Conservation (phyloP, 371 early-diverging fungal species). For the Zopfochytrium polystomum region DNA sequence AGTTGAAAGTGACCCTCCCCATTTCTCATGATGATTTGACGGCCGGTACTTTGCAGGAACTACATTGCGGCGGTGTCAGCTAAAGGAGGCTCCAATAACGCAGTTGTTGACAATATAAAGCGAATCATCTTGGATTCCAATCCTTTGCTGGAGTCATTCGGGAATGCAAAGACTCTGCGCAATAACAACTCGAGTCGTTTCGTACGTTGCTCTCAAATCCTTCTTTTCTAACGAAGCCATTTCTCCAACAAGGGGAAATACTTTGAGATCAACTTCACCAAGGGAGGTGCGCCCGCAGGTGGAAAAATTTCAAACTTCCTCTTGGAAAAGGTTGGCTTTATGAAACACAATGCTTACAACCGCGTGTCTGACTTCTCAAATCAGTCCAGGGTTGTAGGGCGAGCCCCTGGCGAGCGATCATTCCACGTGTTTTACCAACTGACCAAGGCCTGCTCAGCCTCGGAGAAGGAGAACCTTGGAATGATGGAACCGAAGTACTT, state of each 20-base stretch:
- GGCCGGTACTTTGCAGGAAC: slow-evolving; percentile 61
- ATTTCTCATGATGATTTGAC: not conserved
- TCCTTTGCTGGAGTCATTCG: slow-evolving; percentile 98
- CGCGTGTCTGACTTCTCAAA: not conserved
- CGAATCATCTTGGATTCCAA: slow-evolving; percentile 95
- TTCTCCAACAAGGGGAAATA: slow-evolving; percentile 80
- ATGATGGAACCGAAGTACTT: slow-evolving; percentile 52
- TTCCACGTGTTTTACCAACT: slow-evolving; percentile 91
- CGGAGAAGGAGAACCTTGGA: slow-evolving; percentile 45
- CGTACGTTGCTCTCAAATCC: slow-evolving; percentile 49
- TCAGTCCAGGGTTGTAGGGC: not conserved
- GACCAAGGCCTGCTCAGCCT: slow-evolving; percentile 36
- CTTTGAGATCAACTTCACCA: slow-evolving; percentile 95
- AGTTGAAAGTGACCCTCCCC: not conserved
- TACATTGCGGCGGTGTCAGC: slow-evolving; percentile 95
- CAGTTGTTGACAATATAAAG: slow-evolving; percentile 80
- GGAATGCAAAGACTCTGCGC: slow-evolving; percentile 98
- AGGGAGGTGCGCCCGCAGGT: slow-evolving; percentile 90
- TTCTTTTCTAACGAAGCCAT: not conserved
- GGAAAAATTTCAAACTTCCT: slow-evolving; percentile 97
- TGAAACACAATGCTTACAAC: not conserved
- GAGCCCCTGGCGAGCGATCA: slow-evolving; percentile 78
- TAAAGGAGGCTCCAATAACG: slow-evolving; percentile 65
- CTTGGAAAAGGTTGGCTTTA: slow-evolving; percentile 82
- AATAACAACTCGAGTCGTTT: slow-evolving; percentile 99